Base-by-base conservation (phyloP, 164 flowering plant species). In the Chimonanthus praecox region DNA sequence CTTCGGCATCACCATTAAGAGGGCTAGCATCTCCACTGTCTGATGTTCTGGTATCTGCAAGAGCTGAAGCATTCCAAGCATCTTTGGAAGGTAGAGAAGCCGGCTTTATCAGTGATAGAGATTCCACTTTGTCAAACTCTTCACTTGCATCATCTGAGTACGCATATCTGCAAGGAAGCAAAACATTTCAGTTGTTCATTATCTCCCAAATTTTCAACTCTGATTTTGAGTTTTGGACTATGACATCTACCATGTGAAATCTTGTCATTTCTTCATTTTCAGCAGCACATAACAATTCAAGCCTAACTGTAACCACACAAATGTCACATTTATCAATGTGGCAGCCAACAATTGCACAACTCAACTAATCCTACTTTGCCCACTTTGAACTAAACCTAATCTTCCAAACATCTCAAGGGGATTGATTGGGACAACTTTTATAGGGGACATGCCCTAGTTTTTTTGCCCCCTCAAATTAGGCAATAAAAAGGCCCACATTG, bases 71-170 rank as follows among this genome's bases (percentile, higher is more conserved):
- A 50, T 45, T 72, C 64, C 80, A 75, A 43, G 78, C 72, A 49
- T 90, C 93, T 67, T 80, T 87, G 16, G 89, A 75, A 51, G 86
- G 78, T 15, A 82, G 58, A 7, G 84, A 79, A 3, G 89, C 69
- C 48, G 99, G 94, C 73, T 90, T 95, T 63, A 93, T 90, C 68
- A 95, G 94, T 4, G 88, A 87, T 73, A 90, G 78, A 61, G 84
- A 83, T 20, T 88, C 89, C 71, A 88, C 97, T 80, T 80, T 92
- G 81, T 95, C 98, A 64, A 93, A 92, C 75, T 89, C 97, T 73
- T 93, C 99, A 61, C 80, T 79, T 47, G 81, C 82, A 58, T 93
- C 98, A 2, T 82, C 94, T 0, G 96, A 87, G 82, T 89, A 95
- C 13, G 97, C 88, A 77, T 93, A 95, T 68, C 99, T 95, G 81